A percentile compares a stretch with the other conserved stretches of the same genome.
Conservation (phyloP, 768 basidiomycete species). For the Lactarius hatsudake region DNA sequence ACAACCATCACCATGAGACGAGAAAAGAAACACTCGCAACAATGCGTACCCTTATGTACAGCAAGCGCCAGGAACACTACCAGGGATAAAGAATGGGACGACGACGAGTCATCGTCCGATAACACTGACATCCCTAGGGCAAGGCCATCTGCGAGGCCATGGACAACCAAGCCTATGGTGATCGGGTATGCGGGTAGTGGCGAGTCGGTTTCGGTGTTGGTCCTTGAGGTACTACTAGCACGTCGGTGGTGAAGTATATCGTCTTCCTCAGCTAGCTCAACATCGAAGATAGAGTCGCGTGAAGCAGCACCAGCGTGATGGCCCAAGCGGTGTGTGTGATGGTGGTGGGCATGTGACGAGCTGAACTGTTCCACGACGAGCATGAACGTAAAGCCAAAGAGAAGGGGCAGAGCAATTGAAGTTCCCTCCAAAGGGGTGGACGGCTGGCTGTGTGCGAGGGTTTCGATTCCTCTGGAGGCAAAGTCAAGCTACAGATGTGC, state of each 20-base stretch:
- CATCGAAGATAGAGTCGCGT: slow-evolving; percentile 53
- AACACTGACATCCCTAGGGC: slow-evolving; percentile 81
- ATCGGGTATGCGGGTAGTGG: slow-evolving; percentile 58
- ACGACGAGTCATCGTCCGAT: slow-evolving; percentile 32
- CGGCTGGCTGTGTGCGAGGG: slow-evolving; percentile 39
- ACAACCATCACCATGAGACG: not conserved
- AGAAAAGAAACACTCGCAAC: not conserved
- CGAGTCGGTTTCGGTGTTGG: slow-evolving; percentile 21
- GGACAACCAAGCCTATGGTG: slow-evolving; percentile 82
- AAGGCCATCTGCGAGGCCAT: slow-evolving; percentile 89
- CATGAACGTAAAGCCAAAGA: slow-evolving; percentile 62
- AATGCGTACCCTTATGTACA: slow-evolving; percentile 77
- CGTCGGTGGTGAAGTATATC: slow-evolving; percentile 22
- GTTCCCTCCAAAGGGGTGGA: slow-evolving; percentile 42
- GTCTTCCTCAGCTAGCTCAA: slow-evolving; percentile 53
- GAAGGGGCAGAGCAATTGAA: slow-evolving; percentile 59
- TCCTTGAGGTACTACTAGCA: slow-evolving; percentile 24
- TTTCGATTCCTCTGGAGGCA: slow-evolving; percentile 64
- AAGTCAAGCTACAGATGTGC: not conserved
- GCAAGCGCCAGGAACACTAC: slow-evolving; percentile 89
- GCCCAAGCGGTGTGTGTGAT: slow-evolving; percentile 33
- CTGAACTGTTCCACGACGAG: slow-evolving; percentile 65
- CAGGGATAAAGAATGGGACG: slow-evolving; percentile 56
- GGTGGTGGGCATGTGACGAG: slow-evolving; percentile 48
- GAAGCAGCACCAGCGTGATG: slow-evolving; percentile 23